phyloP scores from a whole-genome alignment of 495 filamentous ascomycete genomes.

The Penicillium bovifimosum region DNA sequence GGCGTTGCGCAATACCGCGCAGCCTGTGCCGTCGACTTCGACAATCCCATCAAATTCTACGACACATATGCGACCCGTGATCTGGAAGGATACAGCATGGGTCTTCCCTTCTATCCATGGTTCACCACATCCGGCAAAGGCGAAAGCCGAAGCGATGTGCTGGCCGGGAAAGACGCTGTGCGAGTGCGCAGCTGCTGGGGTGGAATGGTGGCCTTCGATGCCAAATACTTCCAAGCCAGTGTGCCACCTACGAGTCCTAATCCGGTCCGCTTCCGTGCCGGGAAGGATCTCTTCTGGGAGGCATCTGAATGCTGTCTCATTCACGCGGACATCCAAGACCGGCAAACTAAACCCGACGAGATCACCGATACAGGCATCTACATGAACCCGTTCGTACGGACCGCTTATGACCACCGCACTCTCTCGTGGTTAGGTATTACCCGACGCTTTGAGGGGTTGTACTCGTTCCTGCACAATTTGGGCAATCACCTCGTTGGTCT shows the following conservation, averaged over 20 bases:
- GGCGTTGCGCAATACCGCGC: conserved; percentile 64
- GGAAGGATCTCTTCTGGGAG: conserved; percentile 65
- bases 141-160: conserved; percentile 54
- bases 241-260: conserved; percentile 7
- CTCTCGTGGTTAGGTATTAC: conserved; percentile 52
- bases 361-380: conserved; percentile 54
- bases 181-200: conserved; percentile 76
- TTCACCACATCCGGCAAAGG: conserved; percentile 56
- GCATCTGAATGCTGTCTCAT: conserved; percentile 76
- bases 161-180: conserved; percentile 60
- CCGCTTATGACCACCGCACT: conserved; percentile 53
- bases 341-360: conserved; percentile 31
- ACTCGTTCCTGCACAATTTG: conserved; percentile 50
- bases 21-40: conserved; percentile 76
- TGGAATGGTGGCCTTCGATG: conserved; percentile 76
- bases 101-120: conserved; percentile 70
- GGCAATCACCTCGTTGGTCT: conserved; percentile 46
- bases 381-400: conserved; percentile 68
- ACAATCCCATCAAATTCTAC: conserved; percentile 73
- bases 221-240: conserved; percentile 49
- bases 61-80: conserved; percentile 78
- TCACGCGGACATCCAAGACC: conserved; percentile 60
- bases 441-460: conserved; percentile 55
- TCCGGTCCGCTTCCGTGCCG: conserved; percentile 61
- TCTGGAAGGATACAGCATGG: conserved; percentile 62